Conservation (phyloP, 164 flowering plant genomes). For the Chimonanthus praecox region DNA sequence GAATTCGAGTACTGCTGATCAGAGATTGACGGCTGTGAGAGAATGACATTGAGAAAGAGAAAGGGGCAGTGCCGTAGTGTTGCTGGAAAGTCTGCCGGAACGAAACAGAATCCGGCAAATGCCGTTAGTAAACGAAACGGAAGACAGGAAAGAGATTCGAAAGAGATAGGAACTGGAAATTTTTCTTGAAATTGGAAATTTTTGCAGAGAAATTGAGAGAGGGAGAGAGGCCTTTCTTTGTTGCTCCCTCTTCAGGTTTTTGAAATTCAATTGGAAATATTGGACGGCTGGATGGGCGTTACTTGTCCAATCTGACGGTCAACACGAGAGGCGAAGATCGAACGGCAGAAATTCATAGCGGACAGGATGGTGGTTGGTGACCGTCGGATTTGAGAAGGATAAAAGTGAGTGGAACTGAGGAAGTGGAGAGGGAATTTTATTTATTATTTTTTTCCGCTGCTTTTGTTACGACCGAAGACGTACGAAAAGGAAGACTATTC, state of each 20-base stretch:
- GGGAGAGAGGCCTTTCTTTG: constrained; percentile 7
- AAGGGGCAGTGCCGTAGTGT: neutral
- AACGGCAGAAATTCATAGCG: constrained; percentile 46
- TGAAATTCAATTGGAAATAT: constrained; percentile 50
- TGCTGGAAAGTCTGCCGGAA: constrained; percentile 3
- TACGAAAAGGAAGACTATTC: no score
- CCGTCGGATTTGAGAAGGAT: constrained; percentile 30
- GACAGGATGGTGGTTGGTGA: constrained; percentile 5
- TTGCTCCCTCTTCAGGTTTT: constrained; percentile 60
- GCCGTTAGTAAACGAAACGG: constrained; percentile 8
- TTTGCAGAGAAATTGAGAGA: constrained; percentile 9
- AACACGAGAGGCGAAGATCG: constrained; percentile 6
- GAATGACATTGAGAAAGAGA: neutral
- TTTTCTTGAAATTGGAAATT: neutral
- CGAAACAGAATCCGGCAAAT: constrained; percentile 6
- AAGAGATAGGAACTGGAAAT: neutral
- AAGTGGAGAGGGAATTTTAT: constrained; percentile 6
- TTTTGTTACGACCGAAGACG: no score
- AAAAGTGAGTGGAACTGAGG: constrained; percentile 5
- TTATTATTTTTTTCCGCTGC: neutral
- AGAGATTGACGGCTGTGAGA: constrained; percentile 1
- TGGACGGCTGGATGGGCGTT: constrained; percentile 41
- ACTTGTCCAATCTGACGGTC: constrained; percentile 29
- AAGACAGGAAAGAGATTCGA: constrained; percentile 3
- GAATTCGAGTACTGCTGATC: neutral